Conservation (phyloP, 352 stramenopile species). For the Phytophthora lateralis region DNA sequence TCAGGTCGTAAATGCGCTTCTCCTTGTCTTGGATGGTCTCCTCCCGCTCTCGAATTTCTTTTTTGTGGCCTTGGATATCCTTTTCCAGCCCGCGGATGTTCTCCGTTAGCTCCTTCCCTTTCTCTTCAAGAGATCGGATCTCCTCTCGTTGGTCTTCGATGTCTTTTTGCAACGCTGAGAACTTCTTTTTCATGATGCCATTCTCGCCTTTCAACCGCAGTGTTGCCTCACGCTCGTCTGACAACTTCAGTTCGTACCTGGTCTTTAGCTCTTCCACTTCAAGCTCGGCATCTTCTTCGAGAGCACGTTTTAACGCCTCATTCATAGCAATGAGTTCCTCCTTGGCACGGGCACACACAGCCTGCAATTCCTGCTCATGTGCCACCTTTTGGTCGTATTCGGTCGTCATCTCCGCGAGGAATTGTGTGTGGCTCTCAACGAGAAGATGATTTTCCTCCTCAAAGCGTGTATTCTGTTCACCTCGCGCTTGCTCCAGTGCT, state of each 20-base stretch:
- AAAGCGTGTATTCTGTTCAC: constrained; percentile 71
- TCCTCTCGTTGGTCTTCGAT: constrained; percentile 96
- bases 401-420: constrained; percentile 91
- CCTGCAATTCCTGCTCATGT: constrained; percentile 81
- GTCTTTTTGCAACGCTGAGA: constrained; percentile 92
- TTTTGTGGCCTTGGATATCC: constrained; percentile 93
- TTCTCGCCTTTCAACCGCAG: constrained; percentile 96
- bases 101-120: constrained; percentile 92
- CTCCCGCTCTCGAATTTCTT: constrained; percentile 93
- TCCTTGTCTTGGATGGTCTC: constrained; percentile 96
- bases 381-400: constrained; percentile 92
- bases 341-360: constrained; percentile 62
- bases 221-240: constrained; percentile 89
- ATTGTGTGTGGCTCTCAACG: constrained; percentile 82
- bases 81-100: constrained; percentile 93
- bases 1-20: constrained; percentile 96
- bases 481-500: constrained; percentile 75
- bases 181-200: constrained; percentile 97
- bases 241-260: constrained; percentile 92
- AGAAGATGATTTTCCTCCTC: constrained; percentile 82
- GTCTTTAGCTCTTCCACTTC: constrained; percentile 93
- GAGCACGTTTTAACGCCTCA: constrained; percentile 88
- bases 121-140: constrained; percentile 90
- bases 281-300: constrained; percentile 94
- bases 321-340: constrained; percentile 86